Evolutionary conservation across 495 filamentous ascomycete genomes (phyloP).

Genomic region (Aspergillus indologenus): DNA sequence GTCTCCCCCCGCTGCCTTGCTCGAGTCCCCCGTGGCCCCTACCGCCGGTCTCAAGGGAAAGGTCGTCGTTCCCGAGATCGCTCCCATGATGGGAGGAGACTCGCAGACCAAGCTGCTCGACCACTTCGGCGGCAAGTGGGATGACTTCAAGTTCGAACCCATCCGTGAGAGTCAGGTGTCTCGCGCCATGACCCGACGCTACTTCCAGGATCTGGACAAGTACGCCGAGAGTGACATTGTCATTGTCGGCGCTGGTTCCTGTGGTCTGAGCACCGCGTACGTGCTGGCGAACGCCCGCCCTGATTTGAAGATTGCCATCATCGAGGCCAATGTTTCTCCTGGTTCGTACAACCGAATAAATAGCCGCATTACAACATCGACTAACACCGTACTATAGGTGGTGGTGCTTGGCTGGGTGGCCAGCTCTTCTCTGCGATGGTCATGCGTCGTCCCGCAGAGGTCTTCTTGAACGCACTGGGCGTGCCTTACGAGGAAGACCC

Average conservation of each 20-base stretch:
- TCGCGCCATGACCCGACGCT: conserved; percentile 87
- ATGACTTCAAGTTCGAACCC: conserved; percentile 73
- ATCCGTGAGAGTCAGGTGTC: conserved; percentile 90
- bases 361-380: not conserved
- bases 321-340: conserved; percentile 82
- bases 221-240: conserved; percentile 91
- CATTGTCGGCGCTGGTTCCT: conserved; percentile 85
- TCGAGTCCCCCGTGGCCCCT: conserved; percentile 38
- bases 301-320: conserved; percentile 86
- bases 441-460: conserved; percentile 85
- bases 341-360: conserved; percentile 31
- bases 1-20: conserved; percentile 69
- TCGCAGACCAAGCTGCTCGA: conserved; percentile 53
- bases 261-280: conserved; percentile 80
- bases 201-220: conserved; percentile 83
- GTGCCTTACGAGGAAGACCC: conserved; percentile 86
- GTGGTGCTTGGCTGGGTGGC: conserved; percentile 88
- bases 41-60: conserved; percentile 47
- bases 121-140: conserved; percentile 67
- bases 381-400: conserved; percentile 44
- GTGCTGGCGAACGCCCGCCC: conserved; percentile 79
- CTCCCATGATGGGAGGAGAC: conserved; percentile 30
- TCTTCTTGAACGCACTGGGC: conserved; percentile 74
- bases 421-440: conserved; percentile 93
- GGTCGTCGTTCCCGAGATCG: conserved; percentile 38